phyloP scores from a whole-genome alignment of 139 green algal species.

The Asterochloris sp. region DNA sequence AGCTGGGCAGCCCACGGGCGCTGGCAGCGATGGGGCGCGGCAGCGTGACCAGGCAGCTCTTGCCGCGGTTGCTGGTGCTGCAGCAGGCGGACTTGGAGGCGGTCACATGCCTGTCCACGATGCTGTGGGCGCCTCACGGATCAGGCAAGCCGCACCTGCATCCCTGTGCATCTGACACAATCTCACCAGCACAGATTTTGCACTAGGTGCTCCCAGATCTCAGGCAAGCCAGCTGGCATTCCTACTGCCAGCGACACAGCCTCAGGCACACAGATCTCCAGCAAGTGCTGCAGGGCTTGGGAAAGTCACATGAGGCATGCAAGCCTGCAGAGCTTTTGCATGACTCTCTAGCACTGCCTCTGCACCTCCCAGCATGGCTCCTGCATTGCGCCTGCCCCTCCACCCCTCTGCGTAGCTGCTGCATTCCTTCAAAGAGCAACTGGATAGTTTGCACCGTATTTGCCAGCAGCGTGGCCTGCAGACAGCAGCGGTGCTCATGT shows the following conservation, averaged over 20 bases:
- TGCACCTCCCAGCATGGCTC: no score
- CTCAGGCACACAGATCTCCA: neutral
- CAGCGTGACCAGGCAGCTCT: neutral
- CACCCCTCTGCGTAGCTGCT: no score
- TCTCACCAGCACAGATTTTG: neutral
- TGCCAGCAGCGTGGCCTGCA: no score
- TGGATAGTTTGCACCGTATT: no score
- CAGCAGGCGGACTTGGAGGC: neutral
- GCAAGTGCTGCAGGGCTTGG: no score
- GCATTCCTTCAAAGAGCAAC: no score
- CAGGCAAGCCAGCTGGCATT: neutral
- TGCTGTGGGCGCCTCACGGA: neutral
- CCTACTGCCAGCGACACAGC: neutral
- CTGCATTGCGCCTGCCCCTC: no score
- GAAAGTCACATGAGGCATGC: no score
- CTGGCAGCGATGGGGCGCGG: neutral
- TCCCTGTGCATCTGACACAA: neutral
- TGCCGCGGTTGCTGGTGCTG: neutral
- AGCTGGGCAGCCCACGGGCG: conserved; percentile 1
- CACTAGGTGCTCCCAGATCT: neutral
- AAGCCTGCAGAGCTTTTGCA: no score
- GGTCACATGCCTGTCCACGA: conserved; percentile 5
- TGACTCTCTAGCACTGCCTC: no score
- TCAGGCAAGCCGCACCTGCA: neutral
- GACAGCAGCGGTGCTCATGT: no score